Percentiles rank a stretch among this genome's conserved stretches.
Conservation (phyloP, 2,329 filamentous ascomycete genomes). For the Helotiales sp. region DNA sequence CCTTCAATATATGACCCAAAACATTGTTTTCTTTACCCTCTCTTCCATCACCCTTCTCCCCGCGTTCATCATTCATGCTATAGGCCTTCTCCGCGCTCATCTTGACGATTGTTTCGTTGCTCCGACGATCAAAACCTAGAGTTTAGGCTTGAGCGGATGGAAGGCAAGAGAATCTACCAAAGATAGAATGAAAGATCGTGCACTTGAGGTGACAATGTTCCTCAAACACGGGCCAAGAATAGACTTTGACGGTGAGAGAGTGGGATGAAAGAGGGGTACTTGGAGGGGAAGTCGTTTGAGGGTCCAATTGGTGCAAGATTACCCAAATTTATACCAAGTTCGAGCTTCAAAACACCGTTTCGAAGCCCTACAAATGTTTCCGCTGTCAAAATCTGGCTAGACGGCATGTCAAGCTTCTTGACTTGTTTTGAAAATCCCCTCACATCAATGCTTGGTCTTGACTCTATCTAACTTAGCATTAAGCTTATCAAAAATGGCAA, state of each 20-base stretch:
- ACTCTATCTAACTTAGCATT: background rate
- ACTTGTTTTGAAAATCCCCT: background rate
- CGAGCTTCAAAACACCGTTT: no score
- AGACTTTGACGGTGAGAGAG: no score
- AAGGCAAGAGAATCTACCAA: background rate
- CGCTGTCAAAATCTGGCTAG: background rate
- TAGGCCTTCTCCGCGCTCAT: background rate
- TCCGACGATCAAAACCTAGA: constrained; percentile 1
- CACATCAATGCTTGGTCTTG: background rate
- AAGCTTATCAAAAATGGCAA: background rate
- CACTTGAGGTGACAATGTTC: background rate
- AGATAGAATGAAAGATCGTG: background rate
- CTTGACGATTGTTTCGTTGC: background rate
- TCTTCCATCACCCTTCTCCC: background rate
- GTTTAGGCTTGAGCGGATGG: background rate
- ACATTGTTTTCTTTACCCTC: constrained; percentile 1
- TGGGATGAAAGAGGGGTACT: no score
- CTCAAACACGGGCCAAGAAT: no score
- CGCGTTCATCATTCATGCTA: background rate
- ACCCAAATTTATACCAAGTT: background rate
- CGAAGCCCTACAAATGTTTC: background rate
- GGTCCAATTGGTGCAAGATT: background rate
- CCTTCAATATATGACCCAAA: background rate
- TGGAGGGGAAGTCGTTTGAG: background rate
- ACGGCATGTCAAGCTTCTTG: background rate